These are phyloP conservation scores for Piromyces finnis DNA, from an alignment of 192 early-diverging fungal species.

Conservation along the genomic window DNA sequence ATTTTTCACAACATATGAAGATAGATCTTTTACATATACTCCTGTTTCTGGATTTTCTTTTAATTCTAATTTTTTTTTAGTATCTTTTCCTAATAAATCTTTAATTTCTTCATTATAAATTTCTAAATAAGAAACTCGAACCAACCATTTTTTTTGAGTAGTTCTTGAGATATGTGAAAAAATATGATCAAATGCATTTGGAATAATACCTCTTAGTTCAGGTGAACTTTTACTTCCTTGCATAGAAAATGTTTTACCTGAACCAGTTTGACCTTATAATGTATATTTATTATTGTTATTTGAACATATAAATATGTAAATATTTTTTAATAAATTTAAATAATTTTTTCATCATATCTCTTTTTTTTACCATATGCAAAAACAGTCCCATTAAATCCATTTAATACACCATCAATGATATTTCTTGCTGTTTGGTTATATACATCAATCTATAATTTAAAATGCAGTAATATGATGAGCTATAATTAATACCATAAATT, in stretches of 20 bases:
- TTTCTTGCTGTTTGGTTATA: slow-evolving; percentile 32
- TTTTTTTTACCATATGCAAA: slow-evolving; percentile 33
- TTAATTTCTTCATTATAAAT: slow-evolving; percentile 39
- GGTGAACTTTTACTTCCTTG: slow-evolving; percentile 30
- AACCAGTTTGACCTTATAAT: slow-evolving; percentile 30
- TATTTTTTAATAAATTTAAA: too few species aligned
- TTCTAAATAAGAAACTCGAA: slow-evolving; percentile 34
- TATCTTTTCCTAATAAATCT: slow-evolving; percentile 21
- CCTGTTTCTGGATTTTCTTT: slow-evolving; percentile 48
- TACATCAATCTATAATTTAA: slow-evolving; percentile 35
- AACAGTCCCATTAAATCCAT: slow-evolving; percentile 44
- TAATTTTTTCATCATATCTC: too few species aligned
- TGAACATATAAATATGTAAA: too few species aligned
- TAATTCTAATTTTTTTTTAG: slow-evolving; percentile 20
- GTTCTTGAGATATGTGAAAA: slow-evolving; percentile 33
- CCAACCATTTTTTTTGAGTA: slow-evolving; percentile 36
- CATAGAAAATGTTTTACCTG: slow-evolving; percentile 42
- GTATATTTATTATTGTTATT: too few species aligned
- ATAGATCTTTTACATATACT: slow-evolving; percentile 44
- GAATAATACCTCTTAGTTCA: slow-evolving; percentile 36
- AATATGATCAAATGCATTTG: slow-evolving; percentile 38
- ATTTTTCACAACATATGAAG: slow-evolving; percentile 27
- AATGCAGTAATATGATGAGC: too few species aligned
- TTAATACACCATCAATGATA: slow-evolving; percentile 35
- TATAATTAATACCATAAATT: too few species aligned